Base-by-base conservation (phyloP, 2,329 filamentous ascomycete genomes). In the Tolypocladium cylindrosporum region DNA sequence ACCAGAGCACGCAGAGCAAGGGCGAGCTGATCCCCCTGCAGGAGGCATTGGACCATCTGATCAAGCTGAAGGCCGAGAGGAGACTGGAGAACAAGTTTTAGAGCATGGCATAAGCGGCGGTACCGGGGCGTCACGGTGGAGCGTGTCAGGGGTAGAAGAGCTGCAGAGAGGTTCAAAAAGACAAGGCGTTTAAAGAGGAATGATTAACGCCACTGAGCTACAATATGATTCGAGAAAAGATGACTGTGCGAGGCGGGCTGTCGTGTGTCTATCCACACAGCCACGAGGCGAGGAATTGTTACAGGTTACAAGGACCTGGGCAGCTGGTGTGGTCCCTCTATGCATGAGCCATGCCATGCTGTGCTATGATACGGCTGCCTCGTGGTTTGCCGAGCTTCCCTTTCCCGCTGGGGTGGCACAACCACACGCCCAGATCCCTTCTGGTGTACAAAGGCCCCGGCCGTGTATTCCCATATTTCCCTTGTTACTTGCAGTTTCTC, bases 1-100 rank as follows among this genome's bases (percentile, higher is more conserved):
- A 86, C 70, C 81, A 81, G 55, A 79, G 78, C 57, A 83, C 79
- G 56, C 83, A 87, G 71, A 79, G 78, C 65, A 79, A 83, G 68
- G 83, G 83, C 63, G 82, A 83, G 67, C 77, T 84, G 51, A 73
- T 86, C 54, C 73, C 78, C 24, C 70, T 86, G 55, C 72, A 82
- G 48, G 79, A 83, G 65, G 83, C 81, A 7, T 71, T 85, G 51
- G 74, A 80, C 64, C 82, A 83, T 69, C 74, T 85, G 60, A 64
- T 74, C 55, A 74, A 75, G 66, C 74, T 85, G 58, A 77, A 80
- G 66, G 72, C 74, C 57, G 79, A 83, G 65, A 71, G 75, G 61
- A 65, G 69, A 58, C 64, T 72, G 31, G 63, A 67, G 60, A 74
- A 73, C 63, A 71, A 71, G 61, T 65, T 72, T 61, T 72, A 66